phyloP scores from a whole-genome alignment of 139 green algal species.

The Chlorella vulgaris region DNA sequence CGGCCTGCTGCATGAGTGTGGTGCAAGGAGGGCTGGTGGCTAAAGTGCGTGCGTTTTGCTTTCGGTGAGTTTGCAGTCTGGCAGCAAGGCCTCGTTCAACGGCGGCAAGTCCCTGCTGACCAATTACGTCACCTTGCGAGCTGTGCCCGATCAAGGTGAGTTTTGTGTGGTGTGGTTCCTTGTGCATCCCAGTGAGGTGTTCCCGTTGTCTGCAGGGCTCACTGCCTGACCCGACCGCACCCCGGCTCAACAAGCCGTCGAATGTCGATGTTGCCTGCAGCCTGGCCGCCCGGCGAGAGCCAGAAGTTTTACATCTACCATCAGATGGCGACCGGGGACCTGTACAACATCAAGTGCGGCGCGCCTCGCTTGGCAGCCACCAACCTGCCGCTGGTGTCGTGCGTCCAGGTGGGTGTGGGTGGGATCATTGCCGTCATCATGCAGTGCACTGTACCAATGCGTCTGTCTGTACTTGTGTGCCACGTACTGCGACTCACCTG shows the following conservation, averaged over 20 bases:
- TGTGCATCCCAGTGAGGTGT: no score
- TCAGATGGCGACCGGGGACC: constrained; percentile 24
- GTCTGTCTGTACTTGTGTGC: not conserved
- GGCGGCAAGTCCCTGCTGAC: constrained; percentile 21
- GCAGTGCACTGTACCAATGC: not conserved
- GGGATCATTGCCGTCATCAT: not conserved
- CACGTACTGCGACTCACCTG: not conserved
- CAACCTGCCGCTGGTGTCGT: constrained; percentile 10
- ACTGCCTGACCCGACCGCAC: no score
- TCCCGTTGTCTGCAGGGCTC: no score
- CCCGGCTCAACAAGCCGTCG: no score
- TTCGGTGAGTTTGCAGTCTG: not conserved
- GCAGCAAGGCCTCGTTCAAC: constrained; percentile 17
- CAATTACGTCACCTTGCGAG: constrained; percentile 14
- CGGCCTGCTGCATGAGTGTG: no score
- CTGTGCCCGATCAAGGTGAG: constrained; percentile 8
- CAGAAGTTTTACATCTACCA: constrained; percentile 15
- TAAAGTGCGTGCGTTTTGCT: not conserved
- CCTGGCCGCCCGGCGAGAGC: constrained; percentile 18
- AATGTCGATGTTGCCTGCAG: no score
- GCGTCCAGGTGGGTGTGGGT: constrained; percentile 4
- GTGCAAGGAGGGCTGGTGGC: no score
- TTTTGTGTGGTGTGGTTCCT: no score
- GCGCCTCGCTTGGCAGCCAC: not conserved
- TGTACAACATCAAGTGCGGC: constrained; percentile 35